Percentiles rank a stretch among this genome's conserved stretches.
phyloP scores from a whole-genome alignment of 768 basidiomycete species.

The Stropharia rugosoannulata region DNA sequence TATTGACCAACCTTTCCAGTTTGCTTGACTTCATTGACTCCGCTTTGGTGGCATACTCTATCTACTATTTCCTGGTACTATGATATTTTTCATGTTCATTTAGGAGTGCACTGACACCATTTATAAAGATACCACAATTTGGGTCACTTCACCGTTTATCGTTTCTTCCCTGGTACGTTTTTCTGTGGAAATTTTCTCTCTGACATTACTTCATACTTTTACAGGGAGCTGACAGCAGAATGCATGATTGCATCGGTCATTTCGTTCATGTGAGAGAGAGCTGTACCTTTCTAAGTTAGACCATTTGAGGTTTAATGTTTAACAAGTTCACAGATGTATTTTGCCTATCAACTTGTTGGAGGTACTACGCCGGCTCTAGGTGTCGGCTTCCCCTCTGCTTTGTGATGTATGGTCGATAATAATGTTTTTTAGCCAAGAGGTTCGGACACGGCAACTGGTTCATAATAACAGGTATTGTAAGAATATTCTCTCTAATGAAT shows the following conservation, averaged over 20 bases:
- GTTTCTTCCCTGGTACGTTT: not conserved
- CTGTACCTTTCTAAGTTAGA: not conserved
- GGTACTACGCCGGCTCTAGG: not conserved
- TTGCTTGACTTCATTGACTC: constrained; percentile 1
- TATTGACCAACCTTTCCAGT: not conserved
- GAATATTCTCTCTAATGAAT: not conserved
- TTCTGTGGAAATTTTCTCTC: not conserved
- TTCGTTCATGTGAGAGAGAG: not conserved
- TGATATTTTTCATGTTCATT: not conserved
- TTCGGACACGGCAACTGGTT: constrained; percentile 1
- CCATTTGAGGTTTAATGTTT: not conserved
- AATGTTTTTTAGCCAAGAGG: not conserved
- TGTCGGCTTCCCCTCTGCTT: no score
- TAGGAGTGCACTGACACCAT: not conserved
- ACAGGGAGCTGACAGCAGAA: constrained; percentile 1
- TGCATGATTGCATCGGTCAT: constrained; percentile 1
- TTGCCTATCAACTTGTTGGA: constrained; percentile 3
- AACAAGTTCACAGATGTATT: constrained; percentile 1
- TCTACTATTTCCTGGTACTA: constrained; percentile 1
- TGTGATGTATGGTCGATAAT: no score
- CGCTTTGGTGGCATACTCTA: constrained; percentile 1
- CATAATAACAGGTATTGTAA: not conserved
- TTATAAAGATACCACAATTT: not conserved
- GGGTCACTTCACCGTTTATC: constrained; percentile 2
- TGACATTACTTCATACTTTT: no score